phyloP scores from a whole-genome alignment of 1,284 basidiomycete species.

The Fomes fomentarius region DNA sequence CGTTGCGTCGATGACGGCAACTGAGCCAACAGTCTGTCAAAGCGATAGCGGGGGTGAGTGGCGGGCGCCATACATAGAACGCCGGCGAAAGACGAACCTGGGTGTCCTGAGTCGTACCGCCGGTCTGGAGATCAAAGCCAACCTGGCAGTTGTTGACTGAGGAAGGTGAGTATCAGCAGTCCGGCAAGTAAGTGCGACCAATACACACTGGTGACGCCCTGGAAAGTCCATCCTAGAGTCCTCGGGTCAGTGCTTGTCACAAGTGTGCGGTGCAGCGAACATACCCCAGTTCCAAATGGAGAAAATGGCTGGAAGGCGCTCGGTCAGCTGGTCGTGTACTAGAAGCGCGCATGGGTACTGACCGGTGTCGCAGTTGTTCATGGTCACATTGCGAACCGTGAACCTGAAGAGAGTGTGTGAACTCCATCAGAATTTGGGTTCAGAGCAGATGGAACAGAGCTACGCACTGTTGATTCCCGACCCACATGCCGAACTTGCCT shows the following conservation, averaged over 20 bases:
- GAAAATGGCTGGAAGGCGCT: constrained; percentile 24
- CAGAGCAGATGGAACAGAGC: constrained; percentile 30
- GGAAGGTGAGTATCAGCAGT: background rate
- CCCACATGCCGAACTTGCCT: constrained; percentile 40
- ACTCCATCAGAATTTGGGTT: background rate
- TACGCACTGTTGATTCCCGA: constrained; percentile 70
- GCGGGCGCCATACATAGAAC: no score
- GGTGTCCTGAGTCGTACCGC: constrained; percentile 35
- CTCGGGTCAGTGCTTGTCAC: background rate
- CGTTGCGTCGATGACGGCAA: constrained; percentile 64
- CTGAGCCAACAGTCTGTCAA: constrained; percentile 44
- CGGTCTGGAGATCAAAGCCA: constrained; percentile 54
- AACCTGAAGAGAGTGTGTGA: constrained; percentile 39
- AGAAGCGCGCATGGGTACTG: background rate
- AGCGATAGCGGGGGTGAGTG: no score
- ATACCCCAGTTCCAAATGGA: constrained; percentile 64
- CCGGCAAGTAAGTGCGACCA: background rate
- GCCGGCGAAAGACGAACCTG: constrained; percentile 27
- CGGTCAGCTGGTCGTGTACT: background rate
- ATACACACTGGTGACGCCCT: constrained; percentile 44
- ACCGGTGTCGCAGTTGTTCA: constrained; percentile 56
- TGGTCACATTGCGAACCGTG: constrained; percentile 56
- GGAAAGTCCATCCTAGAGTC: constrained; percentile 42
- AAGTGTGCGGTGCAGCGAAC: background rate
- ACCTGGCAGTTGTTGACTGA: constrained; percentile 53